These are phyloP conservation scores for Leersia perrieri DNA, from an alignment of 176 grass and related monocot species.

Conservation along the genomic window DNA sequence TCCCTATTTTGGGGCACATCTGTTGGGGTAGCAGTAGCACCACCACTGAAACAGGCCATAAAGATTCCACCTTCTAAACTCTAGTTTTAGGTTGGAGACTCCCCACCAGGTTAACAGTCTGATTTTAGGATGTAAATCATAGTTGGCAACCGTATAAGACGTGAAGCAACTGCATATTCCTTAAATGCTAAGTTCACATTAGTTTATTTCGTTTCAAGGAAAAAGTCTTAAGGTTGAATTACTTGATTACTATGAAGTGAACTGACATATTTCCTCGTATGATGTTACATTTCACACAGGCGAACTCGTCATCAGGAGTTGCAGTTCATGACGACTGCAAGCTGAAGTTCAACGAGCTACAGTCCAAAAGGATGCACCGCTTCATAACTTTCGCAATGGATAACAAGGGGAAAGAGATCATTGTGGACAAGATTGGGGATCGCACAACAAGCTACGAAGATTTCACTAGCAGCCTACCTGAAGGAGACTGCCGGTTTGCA, in stretches of 20 bases:
- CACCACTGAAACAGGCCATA: background rate
- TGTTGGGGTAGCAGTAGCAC: background rate
- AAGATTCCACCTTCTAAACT: background rate
- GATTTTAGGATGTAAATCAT: background rate
- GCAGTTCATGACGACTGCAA: slow-evolving; percentile 73
- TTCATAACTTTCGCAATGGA: slow-evolving; percentile 78
- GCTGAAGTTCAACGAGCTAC: slow-evolving; percentile 70
- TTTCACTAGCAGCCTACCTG: slow-evolving; percentile 52
- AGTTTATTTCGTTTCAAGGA: background rate
- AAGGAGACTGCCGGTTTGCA: slow-evolving; percentile 69
- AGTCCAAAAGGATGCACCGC: slow-evolving; percentile 78
- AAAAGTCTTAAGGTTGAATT: background rate
- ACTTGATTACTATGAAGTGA: background rate
- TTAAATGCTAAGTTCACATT: background rate
- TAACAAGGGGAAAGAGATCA: slow-evolving; percentile 55
- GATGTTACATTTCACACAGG: slow-evolving; percentile 16
- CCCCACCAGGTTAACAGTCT: background rate
- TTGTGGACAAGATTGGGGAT: slow-evolving; percentile 64
- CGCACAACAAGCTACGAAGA: slow-evolving; percentile 56
- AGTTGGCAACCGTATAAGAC: background rate
- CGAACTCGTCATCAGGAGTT: slow-evolving; percentile 71
- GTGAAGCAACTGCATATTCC: background rate
- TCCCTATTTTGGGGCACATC: slow-evolving; percentile 7
- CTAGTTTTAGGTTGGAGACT: background rate
- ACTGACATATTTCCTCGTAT: background rate